Percentiles rank a stretch among this genome's conserved stretches.
phyloP scores from a whole-genome alignment of 2,329 filamentous ascomycete species.

The Cercospora nicotianae region DNA sequence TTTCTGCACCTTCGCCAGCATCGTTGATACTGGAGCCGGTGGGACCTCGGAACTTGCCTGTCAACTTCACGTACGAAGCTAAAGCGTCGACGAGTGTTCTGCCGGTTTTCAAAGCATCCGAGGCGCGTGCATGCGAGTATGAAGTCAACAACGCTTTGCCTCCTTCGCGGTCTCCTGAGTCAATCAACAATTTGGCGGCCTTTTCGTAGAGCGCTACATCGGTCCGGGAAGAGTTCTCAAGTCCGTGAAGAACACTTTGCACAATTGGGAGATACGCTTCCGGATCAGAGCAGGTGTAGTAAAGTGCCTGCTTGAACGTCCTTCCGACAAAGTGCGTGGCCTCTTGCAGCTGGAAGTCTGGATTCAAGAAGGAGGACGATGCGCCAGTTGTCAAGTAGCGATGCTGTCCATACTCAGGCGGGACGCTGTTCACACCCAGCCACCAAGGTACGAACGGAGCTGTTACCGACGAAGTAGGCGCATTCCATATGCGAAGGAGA shows the following conservation, averaged over 20 bases:
- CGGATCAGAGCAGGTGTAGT: conserved; percentile 27
- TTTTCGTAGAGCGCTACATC: conserved; percentile 23
- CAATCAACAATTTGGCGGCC: conserved; percentile 18
- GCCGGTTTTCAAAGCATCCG: conserved; percentile 17
- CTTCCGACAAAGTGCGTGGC: conserved; percentile 26
- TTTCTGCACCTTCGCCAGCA: conserved; percentile 37
- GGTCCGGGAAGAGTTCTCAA: conserved; percentile 22
- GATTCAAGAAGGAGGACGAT: conserved; percentile 38
- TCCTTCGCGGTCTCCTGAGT: conserved; percentile 21
- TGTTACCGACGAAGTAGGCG: conserved; percentile 39
- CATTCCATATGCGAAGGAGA: conserved; percentile 39
- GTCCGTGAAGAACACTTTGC: conserved; percentile 22
- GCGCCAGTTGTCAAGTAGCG: conserved; percentile 41
- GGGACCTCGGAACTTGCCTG: conserved; percentile 16
- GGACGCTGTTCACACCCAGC: conserved; percentile 38
- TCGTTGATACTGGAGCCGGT: conserved; percentile 36
- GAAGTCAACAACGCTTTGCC: conserved; percentile 24
- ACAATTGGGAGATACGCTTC: conserved; percentile 21
- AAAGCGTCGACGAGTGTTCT: conserved; percentile 14
- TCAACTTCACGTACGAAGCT: neutral
- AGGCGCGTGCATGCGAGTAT: conserved; percentile 22
- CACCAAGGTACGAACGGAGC: conserved; percentile 41
- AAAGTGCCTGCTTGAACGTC: conserved; percentile 27
- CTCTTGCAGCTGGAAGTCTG: conserved; percentile 37
- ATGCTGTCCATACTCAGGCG: conserved; percentile 39